phyloP scores from a whole-genome alignment of 441 rosid genomes.

The Pelargonium citronellum region DNA sequence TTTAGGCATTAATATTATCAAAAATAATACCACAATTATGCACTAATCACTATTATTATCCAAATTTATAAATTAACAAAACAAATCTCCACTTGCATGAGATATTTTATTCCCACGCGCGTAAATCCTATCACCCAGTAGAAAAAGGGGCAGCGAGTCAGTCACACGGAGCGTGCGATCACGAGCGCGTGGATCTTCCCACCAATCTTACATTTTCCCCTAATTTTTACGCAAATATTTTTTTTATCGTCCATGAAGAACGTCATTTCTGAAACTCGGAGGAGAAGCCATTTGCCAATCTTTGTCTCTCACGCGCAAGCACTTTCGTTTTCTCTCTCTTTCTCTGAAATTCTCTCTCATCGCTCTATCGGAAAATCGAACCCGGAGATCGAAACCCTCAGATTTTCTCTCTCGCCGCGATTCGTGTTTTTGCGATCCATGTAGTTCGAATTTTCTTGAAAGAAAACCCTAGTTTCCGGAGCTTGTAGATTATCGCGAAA shows the following conservation, averaged over 20 bases:
- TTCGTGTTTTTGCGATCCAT: constrained; percentile 22
- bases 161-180: background rate
- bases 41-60: background rate
- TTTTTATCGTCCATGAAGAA: background rate
- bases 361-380: constrained; percentile 22
- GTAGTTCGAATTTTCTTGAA: constrained; percentile 14
- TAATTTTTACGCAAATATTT: background rate
- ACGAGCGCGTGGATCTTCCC: background rate
- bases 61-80: background rate
- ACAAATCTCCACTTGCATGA: background rate
- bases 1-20: too few species aligned
- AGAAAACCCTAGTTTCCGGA: constrained; percentile 36
- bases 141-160: too few species aligned
- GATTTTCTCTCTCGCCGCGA: background rate
- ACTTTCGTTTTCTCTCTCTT: constrained; percentile 16
- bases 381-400: constrained; percentile 34
- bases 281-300: constrained; percentile 5
- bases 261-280: background rate
- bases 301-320: constrained; percentile 2
- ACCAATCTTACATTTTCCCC: too few species aligned
- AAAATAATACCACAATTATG: too few species aligned
- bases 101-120: constrained; percentile 2
- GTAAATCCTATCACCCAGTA: background rate
- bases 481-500: constrained; percentile 28
- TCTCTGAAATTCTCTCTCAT: constrained; percentile 19